Evolutionary conservation across 2,329 filamentous ascomycete genomes (phyloP).

Genomic region (Monilinia laxa): DNA sequence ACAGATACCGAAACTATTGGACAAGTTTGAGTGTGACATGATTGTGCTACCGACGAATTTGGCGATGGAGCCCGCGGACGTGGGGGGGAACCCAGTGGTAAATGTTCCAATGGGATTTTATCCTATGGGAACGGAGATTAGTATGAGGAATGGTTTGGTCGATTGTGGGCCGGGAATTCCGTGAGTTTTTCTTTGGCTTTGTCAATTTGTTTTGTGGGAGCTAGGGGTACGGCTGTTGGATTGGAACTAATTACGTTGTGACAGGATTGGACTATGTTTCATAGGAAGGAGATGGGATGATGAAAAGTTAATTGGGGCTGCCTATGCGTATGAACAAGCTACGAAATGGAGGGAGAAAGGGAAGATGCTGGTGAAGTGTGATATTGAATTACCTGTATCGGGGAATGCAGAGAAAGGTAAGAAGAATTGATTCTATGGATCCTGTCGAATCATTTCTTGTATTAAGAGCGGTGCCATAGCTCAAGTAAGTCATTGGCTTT

Average conservation of each 20-base stretch:
- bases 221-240: background rate
- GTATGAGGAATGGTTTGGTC: constrained; percentile 1
- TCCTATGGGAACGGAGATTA: background rate
- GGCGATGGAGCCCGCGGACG: background rate
- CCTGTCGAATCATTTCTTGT: too few relatives aligned
- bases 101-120: constrained; percentile 17
- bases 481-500: too few relatives aligned
- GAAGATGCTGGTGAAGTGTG: background rate
- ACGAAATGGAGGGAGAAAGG: constrained; percentile 29
- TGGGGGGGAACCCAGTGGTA: constrained; percentile 3
- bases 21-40: constrained; percentile 14
- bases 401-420: fast-evolving
- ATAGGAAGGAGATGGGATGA: constrained; percentile 60
- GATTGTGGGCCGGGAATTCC: constrained; percentile 12
- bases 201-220: background rate
- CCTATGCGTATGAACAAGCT: constrained; percentile 61
- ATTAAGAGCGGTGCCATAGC: too few relatives aligned
- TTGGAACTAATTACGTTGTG: background rate
- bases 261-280: constrained; percentile 49
- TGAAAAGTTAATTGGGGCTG: constrained; percentile 58
- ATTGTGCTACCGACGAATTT: constrained; percentile 12
- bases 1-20: constrained; percentile 15
- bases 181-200: background rate
- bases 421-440: too few relatives aligned
- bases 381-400: background rate